Conservation (phyloP, 1,139 yeast species). For the Yamadazyma aaseri region DNA sequence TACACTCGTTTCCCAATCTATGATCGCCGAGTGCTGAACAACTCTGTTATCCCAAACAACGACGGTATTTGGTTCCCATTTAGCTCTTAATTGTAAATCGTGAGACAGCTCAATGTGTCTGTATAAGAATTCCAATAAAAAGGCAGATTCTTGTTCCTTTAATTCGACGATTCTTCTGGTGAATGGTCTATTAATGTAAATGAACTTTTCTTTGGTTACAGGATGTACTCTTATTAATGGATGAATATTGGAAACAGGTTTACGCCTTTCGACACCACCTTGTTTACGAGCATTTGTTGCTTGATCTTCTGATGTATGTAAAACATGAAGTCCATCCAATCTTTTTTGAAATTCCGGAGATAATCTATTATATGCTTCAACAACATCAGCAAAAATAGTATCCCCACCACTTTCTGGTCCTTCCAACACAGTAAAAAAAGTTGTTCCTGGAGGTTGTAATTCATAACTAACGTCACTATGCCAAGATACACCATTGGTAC, state of each 20-base stretch:
- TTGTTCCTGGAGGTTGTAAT: conserved; percentile 61
- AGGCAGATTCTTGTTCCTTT: conserved; percentile 55
- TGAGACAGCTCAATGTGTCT: conserved; percentile 45
- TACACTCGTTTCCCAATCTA: conserved; percentile 43
- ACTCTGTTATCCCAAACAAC: conserved; percentile 53
- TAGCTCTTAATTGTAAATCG: conserved; percentile 57
- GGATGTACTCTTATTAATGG: conserved; percentile 61
- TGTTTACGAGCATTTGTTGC: conserved; percentile 46
- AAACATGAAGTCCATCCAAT: conserved; percentile 53
- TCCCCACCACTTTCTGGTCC: conserved; percentile 69
- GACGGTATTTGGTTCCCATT: conserved; percentile 57
- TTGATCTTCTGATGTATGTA: conserved; percentile 67
- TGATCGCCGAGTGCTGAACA: conserved; percentile 41
- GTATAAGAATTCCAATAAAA: conserved; percentile 49
- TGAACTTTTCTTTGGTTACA: conserved; percentile 50
- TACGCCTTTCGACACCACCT: conserved; percentile 45
- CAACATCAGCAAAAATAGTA: conserved; percentile 58
- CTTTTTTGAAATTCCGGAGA: conserved; percentile 57
- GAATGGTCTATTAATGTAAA: conserved; percentile 54
- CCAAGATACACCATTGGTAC: conserved; percentile 42
- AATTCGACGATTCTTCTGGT: conserved; percentile 56
- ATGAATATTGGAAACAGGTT: conserved; percentile 46
- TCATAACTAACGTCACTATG: conserved; percentile 70
- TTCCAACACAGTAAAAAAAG: conserved; percentile 54
- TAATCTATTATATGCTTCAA: conserved; percentile 60